These are phyloP conservation scores for Trifolium pratense DNA, from an alignment of 306 rosid species.

Conservation along the genomic window DNA sequence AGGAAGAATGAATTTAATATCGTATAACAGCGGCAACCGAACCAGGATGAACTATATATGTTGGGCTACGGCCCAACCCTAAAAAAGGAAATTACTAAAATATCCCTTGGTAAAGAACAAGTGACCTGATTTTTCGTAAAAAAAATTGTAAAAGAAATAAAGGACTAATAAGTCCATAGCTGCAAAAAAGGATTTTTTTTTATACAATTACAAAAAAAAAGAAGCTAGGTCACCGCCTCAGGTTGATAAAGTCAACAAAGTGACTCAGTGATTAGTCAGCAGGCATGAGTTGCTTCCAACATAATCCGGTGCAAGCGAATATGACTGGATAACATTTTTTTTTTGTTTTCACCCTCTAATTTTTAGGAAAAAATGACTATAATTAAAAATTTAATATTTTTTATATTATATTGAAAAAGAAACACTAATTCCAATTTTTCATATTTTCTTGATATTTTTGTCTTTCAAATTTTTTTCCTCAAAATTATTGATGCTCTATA, in stretches of 20 bases:
- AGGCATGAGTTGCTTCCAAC: slow-evolving; percentile 22
- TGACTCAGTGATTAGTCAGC: slow-evolving; percentile 33
- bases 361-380: no score
- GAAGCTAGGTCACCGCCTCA: background rate
- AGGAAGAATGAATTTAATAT: no score
- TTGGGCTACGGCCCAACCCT: no score
- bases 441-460: background rate
- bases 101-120: background rate
- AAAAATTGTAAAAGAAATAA: background rate
- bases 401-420: background rate
- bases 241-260: slow-evolving; percentile 17
- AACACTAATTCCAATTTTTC: background rate
- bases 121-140: background rate
- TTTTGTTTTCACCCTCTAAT: no score
- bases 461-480: background rate
- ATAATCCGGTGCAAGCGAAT: background rate
- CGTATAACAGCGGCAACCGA: no score
- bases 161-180: background rate
- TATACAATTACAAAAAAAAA: no score
- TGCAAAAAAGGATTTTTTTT: background rate
- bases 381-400: background rate
- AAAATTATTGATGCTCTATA: no score
- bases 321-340: slow-evolving; percentile 17
- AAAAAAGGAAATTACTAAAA: no score
- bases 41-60: no score